phyloP scores from a whole-genome alignment of 192 early-diverging fungal genomes.

The Geranomyces michiganensis region DNA sequence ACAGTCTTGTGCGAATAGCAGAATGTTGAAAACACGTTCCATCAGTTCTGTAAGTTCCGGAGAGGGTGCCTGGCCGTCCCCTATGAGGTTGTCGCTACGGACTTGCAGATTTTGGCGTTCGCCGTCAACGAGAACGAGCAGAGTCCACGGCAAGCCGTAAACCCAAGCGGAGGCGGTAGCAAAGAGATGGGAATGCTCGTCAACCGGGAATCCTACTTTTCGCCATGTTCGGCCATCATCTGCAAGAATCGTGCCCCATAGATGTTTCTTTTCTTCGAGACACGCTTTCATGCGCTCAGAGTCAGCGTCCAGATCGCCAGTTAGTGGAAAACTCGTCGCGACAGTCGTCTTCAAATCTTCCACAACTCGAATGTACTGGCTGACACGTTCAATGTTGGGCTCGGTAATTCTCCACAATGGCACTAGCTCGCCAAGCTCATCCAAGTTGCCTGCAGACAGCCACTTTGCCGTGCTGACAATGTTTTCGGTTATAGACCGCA shows the following conservation, averaged over 20 bases:
- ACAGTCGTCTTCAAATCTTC: constrained; percentile 31
- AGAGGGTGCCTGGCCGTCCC: background rate
- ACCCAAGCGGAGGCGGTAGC: constrained; percentile 16
- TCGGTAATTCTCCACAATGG: constrained; percentile 24
- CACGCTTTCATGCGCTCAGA: background rate
- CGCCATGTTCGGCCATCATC: constrained; percentile 18
- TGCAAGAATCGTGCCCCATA: constrained; percentile 8
- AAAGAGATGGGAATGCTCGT: constrained; percentile 10
- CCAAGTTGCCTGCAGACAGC: constrained; percentile 30
- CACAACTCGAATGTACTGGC: constrained; percentile 23
- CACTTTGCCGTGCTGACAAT: constrained; percentile 25
- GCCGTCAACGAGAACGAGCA: constrained; percentile 12
- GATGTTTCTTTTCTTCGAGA: constrained; percentile 7
- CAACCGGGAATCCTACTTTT: constrained; percentile 26
- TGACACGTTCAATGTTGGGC: constrained; percentile 20
- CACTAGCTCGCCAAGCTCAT: constrained; percentile 25
- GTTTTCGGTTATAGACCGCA: constrained; percentile 17
- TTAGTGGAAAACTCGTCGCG: background rate
- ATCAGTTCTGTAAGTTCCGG: constrained; percentile 8
- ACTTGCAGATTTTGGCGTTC: constrained; percentile 8
- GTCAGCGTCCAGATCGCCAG: constrained; percentile 15
- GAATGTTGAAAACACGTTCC: constrained; percentile 4
- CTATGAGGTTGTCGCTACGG: background rate
- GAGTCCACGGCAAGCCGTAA: constrained; percentile 22
- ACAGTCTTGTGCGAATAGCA: constrained; percentile 25